phyloP scores from a whole-genome alignment of 495 filamentous ascomycete species.

The Bacidia rubella region DNA sequence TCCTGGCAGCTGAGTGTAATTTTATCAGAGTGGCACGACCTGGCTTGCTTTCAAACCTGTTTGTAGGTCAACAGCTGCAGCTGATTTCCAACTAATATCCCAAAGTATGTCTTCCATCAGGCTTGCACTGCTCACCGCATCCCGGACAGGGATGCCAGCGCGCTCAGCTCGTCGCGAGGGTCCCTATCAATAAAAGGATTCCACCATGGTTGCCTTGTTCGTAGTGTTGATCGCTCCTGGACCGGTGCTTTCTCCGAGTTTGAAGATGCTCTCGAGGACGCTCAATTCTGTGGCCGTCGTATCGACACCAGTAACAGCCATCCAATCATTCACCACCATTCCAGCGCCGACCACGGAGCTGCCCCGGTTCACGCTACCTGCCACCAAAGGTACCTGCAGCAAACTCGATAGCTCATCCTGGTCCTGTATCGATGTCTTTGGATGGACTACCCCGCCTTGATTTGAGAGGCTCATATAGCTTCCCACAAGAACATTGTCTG shows the following conservation, averaged over 20 bases:
- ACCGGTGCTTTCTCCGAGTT: constrained; percentile 75
- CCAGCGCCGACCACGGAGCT: constrained; percentile 89
- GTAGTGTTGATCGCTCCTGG: constrained; percentile 59
- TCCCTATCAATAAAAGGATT: constrained; percentile 85
- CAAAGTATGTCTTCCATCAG: no score
- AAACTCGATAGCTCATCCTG: constrained; percentile 92
- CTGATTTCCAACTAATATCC: no score
- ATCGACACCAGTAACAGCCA: constrained; percentile 91
- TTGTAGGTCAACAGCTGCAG: no score
- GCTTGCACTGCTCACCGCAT: no score
- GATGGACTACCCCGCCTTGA: constrained; percentile 92
- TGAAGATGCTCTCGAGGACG: constrained; percentile 90
- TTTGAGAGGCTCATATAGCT: constrained; percentile 94
- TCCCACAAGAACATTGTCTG: constrained; percentile 91
- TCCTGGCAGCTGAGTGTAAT: no score
- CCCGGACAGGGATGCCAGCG: no score
- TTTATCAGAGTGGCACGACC: no score
- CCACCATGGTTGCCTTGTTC: constrained; percentile 94
- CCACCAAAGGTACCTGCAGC: constrained; percentile 90
- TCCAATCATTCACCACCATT: constrained; percentile 99
- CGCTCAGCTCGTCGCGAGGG: no score
- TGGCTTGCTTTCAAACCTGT: no score
- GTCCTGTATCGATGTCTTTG: constrained; percentile 90
- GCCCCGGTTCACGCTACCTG: constrained; percentile 84
- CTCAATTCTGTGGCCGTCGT: constrained; percentile 94